Base-by-base conservation (phyloP, 345 rosid genomes). In the Lagerstroemia speciosa region DNA sequence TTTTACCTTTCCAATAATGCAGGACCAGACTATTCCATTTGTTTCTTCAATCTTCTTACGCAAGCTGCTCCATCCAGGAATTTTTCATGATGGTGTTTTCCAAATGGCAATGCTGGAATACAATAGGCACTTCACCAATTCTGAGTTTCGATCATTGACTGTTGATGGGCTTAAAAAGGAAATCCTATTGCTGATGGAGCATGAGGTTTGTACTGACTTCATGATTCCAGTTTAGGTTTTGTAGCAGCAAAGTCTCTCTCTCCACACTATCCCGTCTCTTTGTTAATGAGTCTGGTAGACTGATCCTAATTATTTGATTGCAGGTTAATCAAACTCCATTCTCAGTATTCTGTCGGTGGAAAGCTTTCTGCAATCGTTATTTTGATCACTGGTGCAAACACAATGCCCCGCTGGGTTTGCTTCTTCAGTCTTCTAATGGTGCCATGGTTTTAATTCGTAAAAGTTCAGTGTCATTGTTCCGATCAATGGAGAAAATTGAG, bases 31-130 rank as follows among this genome's bases (percentile, higher is more conserved):
- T 71, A 75, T 84, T 77, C 87, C 90, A 64, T 82, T 88, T 82
- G 73, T 94, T n/a, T 94, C 95, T 53, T 85, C 95, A 60, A 77
- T 91, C 72, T 91, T 84, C 83, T 71, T 91, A 62, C 87, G 85
- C 43, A 85, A 95, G 79, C 83, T 94, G 79, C 89, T 91, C 71
- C 87, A 80, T 67, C 96, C 95, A 64, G 99, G 99, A 65, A 79
- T 91, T 80, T 78, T 74, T 79, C 84, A 85, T 73, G 81, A 71
- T 73, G 67, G 50, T 55, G 81, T 85, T 74, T 75, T 94, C 62
- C 92, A 87, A 55, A 79, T 82, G 71, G 84, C 95, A 53, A 82
- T 94, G 70, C 75, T 84, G 77, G 93, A 89, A 76, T 85, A 91
- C 75, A 82, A 86, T 72, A 88, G 77, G 80, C 89, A 83, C 68